Percentiles rank a stretch among this genome's conserved stretches.
Evolutionary conservation across 257 asterid species (phyloP).

Genomic region (Scutellaria barbata): DNA sequence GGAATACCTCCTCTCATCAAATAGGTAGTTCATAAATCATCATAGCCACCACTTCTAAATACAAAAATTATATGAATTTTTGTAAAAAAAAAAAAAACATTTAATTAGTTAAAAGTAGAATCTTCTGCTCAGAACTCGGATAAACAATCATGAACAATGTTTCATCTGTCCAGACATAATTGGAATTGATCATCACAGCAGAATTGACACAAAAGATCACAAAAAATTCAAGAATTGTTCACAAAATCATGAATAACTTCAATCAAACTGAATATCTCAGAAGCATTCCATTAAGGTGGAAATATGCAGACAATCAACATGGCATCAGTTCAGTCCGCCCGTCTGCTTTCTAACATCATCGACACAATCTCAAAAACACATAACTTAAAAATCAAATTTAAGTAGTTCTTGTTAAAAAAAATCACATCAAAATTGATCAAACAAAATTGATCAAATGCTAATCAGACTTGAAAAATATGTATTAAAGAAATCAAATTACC

Average conservation of each 20-base stretch:
- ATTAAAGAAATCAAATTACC: not conserved
- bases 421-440: no score
- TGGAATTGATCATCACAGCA: slow-evolving; percentile 55
- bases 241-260: no score
- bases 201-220: not conserved
- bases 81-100: not conserved
- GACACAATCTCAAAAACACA: not conserved
- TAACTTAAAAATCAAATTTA: no score
- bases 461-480: not conserved
- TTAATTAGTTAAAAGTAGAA: no score
- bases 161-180: slow-evolving; percentile 81
- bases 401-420: no score
- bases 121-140: slow-evolving; percentile 56
- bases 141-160: slow-evolving; percentile 58
- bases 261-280: slow-evolving; percentile 36
- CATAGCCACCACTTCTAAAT: slow-evolving; percentile 48
- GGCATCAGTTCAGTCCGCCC: slow-evolving; percentile 98
- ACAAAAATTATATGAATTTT: not conserved
- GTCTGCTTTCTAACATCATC: slow-evolving; percentile 75
- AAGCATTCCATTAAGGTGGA: slow-evolving; percentile 51
- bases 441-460: no score
- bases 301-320: slow-evolving; percentile 79
- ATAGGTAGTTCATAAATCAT: slow-evolving; percentile 73
- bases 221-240: no score
- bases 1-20: slow-evolving; percentile 57